Base-by-base conservation (phyloP, 768 basidiomycete genomes). In the Agrocybe chaxingu region DNA sequence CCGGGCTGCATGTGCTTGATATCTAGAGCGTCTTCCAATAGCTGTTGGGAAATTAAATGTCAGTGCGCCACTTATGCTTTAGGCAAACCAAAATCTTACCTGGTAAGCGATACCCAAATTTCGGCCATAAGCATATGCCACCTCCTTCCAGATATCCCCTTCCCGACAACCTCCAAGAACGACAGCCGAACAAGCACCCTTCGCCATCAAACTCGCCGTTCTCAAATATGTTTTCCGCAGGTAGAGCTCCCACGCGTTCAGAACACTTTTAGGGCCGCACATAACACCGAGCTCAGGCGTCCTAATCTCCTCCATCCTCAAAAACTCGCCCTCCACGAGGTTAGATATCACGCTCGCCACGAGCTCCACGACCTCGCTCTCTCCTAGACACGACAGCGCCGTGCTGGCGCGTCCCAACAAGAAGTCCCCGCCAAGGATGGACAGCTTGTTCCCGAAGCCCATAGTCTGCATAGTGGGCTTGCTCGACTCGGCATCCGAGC, bases 391-490 rank as follows among this genome's bases (percentile, higher is more conserved):
- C 0, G 92, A 85, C 7, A 98, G 76, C 0, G 92, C 91, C 2
- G 92, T 85, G 56, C 85, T 89, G 8, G 95, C 89, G 42, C 97
- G 83, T 7, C 92, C 97, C 7, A 99, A 81, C 13, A 99, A 75
- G 68, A 98, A 98, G 69, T 98, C 97, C 7, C 97, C 97, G 0
- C 87, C 94, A 11, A 99, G 84, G 58, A 99, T 85, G 33, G 92
- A 80, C 3, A 98, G 78, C 65, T 99, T 99, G 77, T 95, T 97
- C 8, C 89, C 92, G 62, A 93, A 92, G 1, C 70, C 71, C 24
- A 24, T 24, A 5, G 3, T 24, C 24, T 24, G 24, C 24, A 24
- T 24, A 5, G 16, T 16, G 16, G 16, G 16, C 16, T 5, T 24
- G 24, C 80, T 76, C 0, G 88, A 80, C 16, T 85, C 77, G 3